A percentile compares a stretch with the other conserved stretches of the same genome.
phyloP scores from a whole-genome alignment of 805 yeast genomes.

The Candida caryicola region DNA sequence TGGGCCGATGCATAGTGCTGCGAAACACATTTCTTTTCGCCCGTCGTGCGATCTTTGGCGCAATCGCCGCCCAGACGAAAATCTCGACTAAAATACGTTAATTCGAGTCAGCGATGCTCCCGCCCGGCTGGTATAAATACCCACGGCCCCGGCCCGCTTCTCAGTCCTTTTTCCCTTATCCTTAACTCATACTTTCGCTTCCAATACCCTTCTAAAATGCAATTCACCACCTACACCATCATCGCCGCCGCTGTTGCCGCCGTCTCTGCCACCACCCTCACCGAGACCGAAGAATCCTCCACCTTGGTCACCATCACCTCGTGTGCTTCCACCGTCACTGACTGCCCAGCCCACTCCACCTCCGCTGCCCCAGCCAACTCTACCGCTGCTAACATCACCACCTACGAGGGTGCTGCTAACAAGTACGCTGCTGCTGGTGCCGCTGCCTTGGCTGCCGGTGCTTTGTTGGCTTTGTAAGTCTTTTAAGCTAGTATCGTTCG shows the following conservation, averaged over 20 bases:
- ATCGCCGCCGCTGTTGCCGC: constrained; percentile 34
- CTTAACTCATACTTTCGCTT: constrained; percentile 11
- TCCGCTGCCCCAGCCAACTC: constrained; percentile 22
- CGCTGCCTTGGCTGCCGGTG: constrained; percentile 49
- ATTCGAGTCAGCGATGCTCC: too few species aligned
- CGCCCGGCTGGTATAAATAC: too few species aligned
- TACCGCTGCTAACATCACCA: constrained; percentile 30
- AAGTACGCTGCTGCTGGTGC: constrained; percentile 41
- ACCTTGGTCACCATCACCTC: constrained; percentile 47
- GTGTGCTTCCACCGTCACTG: constrained; percentile 44
- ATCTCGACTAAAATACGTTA: too few species aligned
- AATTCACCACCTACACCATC: constrained; percentile 39
- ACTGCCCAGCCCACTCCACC: constrained; percentile 42
- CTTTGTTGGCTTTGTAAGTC: constrained; percentile 33
- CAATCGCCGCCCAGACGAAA: too few species aligned
- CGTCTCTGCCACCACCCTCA: constrained; percentile 35
- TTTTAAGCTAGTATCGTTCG: constrained; percentile 5
- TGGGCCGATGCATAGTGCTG: too few species aligned
- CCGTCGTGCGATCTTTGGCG: too few species aligned
- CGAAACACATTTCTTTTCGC: too few species aligned
- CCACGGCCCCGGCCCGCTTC: background rate
- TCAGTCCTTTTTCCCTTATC: constrained; percentile 6
- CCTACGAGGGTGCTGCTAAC: constrained; percentile 39
- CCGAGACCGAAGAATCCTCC: constrained; percentile 32
- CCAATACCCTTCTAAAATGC: constrained; percentile 31